phyloP scores from a whole-genome alignment of 2,329 filamentous ascomycete genomes.

The Alternaria viburni region DNA sequence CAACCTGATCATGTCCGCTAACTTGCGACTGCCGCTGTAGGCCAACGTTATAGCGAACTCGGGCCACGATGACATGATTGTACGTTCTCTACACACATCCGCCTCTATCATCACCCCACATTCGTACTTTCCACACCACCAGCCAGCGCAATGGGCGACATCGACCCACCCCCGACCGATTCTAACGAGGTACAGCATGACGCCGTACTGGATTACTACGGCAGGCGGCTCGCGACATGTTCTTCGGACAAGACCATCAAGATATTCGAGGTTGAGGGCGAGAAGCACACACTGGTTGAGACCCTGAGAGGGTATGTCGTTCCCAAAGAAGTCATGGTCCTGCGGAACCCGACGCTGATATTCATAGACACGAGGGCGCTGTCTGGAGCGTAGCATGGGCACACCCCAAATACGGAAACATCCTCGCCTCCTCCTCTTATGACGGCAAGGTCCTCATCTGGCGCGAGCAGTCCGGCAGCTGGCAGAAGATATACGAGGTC shows the following conservation, averaged over 20 bases:
- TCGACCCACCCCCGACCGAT: constrained; percentile 39
- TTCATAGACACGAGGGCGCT: constrained; percentile 86
- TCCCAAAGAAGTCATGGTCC: not conserved
- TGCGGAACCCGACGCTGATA: constrained; percentile 13
- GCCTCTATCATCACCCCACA: not conserved
- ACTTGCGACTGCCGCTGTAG: constrained; percentile 51
- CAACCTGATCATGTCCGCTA: constrained; percentile 35
- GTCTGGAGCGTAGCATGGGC: constrained; percentile 98
- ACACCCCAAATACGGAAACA: constrained; percentile 98
- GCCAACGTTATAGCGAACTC: constrained; percentile 83
- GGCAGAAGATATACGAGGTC: constrained; percentile 89
- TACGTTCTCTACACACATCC: constrained; percentile 60
- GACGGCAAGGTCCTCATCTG: constrained; percentile 99
- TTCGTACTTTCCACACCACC: not conserved
- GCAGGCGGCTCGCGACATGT: constrained; percentile 92
- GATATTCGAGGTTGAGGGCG: constrained; percentile 97
- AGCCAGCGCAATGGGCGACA: constrained; percentile 13
- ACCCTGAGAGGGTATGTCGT: constrained; percentile 84
- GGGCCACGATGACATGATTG: constrained; percentile 99
- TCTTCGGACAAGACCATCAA: constrained; percentile 99
- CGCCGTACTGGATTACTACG: constrained; percentile 98
- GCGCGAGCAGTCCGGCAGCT: constrained; percentile 73
- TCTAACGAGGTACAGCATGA: constrained; percentile 73
- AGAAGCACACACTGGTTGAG: constrained; percentile 86
- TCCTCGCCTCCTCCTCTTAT: constrained; percentile 92